A percentile compares a stretch with the other conserved stretches of the same genome.
These are phyloP conservation scores for Blastobotrys niveus DNA, from an alignment of 1,139 yeast species.

Conservation along the genomic window DNA sequence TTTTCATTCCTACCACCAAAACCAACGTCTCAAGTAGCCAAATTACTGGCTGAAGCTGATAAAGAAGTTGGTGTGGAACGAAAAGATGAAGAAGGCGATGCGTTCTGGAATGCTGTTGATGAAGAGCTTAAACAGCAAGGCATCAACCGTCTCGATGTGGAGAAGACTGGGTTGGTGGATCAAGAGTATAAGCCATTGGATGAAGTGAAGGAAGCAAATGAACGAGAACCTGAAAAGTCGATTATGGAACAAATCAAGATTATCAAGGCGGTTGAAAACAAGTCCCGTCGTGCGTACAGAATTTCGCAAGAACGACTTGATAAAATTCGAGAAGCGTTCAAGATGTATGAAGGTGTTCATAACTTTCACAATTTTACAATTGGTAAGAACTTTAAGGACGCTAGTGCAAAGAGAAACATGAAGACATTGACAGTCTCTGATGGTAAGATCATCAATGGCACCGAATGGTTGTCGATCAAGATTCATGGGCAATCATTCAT, in stretches of 20 bases:
- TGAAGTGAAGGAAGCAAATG: conserved; percentile 13
- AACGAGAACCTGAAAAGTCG: conserved; percentile 1
- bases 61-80: conserved; percentile 45
- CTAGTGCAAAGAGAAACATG: conserved; percentile 80
- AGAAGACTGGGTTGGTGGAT: conserved; percentile 34
- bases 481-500: conserved; percentile 98
- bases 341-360: conserved; percentile 76
- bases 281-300: conserved; percentile 63
- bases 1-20: conserved; percentile 88
- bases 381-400: conserved; percentile 81
- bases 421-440: conserved; percentile 74
- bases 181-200: conserved; percentile 20
- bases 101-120: conserved; percentile 63
- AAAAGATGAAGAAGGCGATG: conserved; percentile 61
- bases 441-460: conserved; percentile 86
- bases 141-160: conserved; percentile 33
- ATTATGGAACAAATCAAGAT: conserved; percentile 39
- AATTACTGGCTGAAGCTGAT: conserved; percentile 51
- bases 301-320: conserved; percentile 56
- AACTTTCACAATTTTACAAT: conserved; percentile 93
- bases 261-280: conserved; percentile 62
- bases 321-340: conserved; percentile 61
- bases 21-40: conserved; percentile 60
- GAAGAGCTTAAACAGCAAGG: conserved; percentile 29
- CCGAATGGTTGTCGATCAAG: conserved; percentile 95